Evolutionary conservation across 2,329 filamentous ascomycete genomes (phyloP).

Genomic region (Xylaria sp.): DNA sequence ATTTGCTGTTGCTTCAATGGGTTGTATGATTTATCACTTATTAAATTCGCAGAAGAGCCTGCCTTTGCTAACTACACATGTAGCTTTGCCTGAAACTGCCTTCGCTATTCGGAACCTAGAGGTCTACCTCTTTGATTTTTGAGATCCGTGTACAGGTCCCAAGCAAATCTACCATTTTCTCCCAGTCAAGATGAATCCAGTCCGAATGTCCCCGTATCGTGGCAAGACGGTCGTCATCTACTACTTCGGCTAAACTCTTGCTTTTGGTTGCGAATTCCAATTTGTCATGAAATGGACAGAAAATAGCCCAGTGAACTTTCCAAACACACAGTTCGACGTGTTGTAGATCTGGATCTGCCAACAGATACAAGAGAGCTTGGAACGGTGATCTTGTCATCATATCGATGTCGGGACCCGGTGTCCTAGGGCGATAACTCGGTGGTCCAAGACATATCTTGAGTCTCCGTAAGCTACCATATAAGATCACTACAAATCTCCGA

Average conservation of each 20-base stretch:
- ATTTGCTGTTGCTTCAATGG: not conserved
- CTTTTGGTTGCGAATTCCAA: slow-evolving; percentile 21
- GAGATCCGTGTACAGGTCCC: slow-evolving; percentile 25
- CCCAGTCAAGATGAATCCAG: slow-evolving; percentile 35
- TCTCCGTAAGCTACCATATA: slow-evolving; percentile 43
- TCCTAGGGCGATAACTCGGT: slow-evolving; percentile 36
- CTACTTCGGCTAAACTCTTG: slow-evolving; percentile 31
- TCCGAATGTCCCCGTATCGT: slow-evolving; percentile 35
- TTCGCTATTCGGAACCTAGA: slow-evolving; percentile 3
- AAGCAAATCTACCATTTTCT: slow-evolving; percentile 26
- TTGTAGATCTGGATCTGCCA: slow-evolving; percentile 58
- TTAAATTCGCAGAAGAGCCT: not conserved
- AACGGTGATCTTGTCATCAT: slow-evolving; percentile 44
- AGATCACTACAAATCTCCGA: slow-evolving; percentile 36
- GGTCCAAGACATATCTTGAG: slow-evolving; percentile 42
- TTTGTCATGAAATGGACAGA: slow-evolving; percentile 55
- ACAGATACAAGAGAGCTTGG: slow-evolving; percentile 53
- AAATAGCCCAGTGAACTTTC: slow-evolving; percentile 50
- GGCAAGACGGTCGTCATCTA: slow-evolving; percentile 39
- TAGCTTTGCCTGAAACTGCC: not conserved
- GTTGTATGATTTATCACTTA: not conserved
- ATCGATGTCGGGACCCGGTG: slow-evolving; percentile 31
- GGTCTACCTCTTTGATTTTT: slow-evolving; percentile 29
- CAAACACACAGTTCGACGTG: slow-evolving; percentile 53
- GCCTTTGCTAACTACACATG: not conserved